phyloP scores from a whole-genome alignment of 169 alveolate genomes.

The Eimeria falciformis region DNA sequence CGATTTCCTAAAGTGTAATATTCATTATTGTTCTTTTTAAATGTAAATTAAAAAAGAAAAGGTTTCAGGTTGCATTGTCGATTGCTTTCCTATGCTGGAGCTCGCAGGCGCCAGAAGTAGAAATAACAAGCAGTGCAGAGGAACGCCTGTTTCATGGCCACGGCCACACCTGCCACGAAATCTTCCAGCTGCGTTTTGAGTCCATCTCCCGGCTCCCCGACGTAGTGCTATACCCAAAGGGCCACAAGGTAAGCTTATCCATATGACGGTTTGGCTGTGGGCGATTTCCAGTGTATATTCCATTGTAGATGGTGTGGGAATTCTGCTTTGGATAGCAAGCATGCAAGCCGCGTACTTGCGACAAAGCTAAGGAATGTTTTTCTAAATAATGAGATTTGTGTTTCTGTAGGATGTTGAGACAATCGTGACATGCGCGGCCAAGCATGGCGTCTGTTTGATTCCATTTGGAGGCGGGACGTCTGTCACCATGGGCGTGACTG shows the following conservation, averaged over 20 bases:
- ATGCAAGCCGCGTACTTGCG: no score
- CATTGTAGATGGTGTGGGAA: no score
- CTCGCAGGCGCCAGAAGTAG: neutral
- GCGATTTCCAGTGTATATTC: no score
- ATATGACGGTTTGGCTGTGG: no score
- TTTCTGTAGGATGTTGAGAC: constrained; percentile 82
- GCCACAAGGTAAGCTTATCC: neutral
- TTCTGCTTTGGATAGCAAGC: no score
- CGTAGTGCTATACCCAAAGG: neutral
- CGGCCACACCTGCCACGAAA: constrained; percentile 39
- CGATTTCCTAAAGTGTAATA: no score
- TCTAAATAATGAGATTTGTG: neutral
- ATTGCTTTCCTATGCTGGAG: neutral
- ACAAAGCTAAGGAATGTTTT: no score
- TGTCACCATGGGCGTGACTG: constrained; percentile 84
- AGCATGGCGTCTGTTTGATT: constrained; percentile 81
- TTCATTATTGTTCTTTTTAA: no score
- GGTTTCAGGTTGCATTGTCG: neutral
- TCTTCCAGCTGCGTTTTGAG: constrained; percentile 10
- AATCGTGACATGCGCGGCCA: constrained; percentile 80
- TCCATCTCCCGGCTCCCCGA: neutral
- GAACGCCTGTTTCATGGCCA: constrained; percentile 41
- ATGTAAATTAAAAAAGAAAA: no score
- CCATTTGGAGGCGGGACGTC: constrained; percentile 92
- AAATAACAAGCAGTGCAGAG: neutral